Evolutionary conservation across 441 rosid genomes (phyloP), one percentile per base, ranked within the genome.

Genomic region (Aquilaria agallochum): DNA sequence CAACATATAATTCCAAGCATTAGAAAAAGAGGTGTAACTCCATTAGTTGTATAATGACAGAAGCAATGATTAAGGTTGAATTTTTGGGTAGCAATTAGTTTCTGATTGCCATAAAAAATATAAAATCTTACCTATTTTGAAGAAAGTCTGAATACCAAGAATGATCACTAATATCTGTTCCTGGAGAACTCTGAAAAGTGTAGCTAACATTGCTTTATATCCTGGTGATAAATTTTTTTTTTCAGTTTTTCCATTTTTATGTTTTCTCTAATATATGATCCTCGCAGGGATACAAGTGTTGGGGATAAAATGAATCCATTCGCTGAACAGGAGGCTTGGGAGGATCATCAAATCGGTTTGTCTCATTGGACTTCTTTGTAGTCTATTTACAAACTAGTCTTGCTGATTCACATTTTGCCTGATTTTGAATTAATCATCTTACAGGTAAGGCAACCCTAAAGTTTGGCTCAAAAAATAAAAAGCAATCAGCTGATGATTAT

Each of bases 251-350:
- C 44, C 44, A 30, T 58, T 62, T 64, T 36, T 36, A 4, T 36
- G 27, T 4, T 20, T 36, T 8, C 42, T 56, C 45, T 65, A 67
- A 50, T 31, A 42, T 62, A 12, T 57, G 60, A 48, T 40, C 59
- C 57, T 52, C 69, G 14, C 64, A 93, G 97, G 76, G 96, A 88
- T 68, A 49, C 83, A 53, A 68, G 75, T 66, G 81, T 92, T 65
- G 76, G 81, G 46, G 96, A 89, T 14, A 95, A 89, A 75, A 95
- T 87, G 99, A 87, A 92, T 74, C 98, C 98, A 47, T 92, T 89
- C 81, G 96, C 90, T 5, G 99, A 95, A 72, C 99, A 95, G 80
- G 97, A 95, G 76, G 99, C 97, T 59, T 95, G 99, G 99, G 99
- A 95, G 84, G 99, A 92, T 56, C 81, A 92, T 80, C 99, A 95